Percentiles rank a stretch among this genome's conserved stretches.
These are phyloP conservation scores for Durotheca rogersii DNA, from an alignment of 495 filamentous ascomycete genomes.

Conservation along the genomic window DNA sequence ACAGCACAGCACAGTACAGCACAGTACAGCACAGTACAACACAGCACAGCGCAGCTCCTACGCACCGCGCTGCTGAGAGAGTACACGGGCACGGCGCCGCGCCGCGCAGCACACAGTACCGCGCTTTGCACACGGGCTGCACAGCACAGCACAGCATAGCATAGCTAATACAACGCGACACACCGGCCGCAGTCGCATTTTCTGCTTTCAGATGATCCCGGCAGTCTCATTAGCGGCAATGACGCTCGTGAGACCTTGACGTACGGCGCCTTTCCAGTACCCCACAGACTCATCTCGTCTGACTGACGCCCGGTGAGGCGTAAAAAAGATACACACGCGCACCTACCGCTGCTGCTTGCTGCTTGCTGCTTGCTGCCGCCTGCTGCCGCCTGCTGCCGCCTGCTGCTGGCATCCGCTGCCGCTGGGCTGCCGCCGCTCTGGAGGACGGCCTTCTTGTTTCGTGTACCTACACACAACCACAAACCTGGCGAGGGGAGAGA, in stretches of 20 bases:
- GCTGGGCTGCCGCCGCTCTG: no score
- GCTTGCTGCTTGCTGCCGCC: no score
- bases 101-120: conserved; percentile 8
- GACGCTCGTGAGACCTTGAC: conserved; percentile 38
- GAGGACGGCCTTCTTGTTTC: no score
- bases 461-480: no score
- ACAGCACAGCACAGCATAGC: conserved; percentile 20
- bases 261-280: conserved; percentile 36
- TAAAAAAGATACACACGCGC: conserved; percentile 28
- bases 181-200: conserved; percentile 30
- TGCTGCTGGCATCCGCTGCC: no score
- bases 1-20: conserved; percentile 9
- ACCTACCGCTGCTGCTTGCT: conserved; percentile 16
- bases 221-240: conserved; percentile 34
- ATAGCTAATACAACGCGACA: conserved; percentile 32
- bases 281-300: conserved; percentile 37
- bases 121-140: no score
- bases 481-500: no score
- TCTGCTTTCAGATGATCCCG: conserved; percentile 29
- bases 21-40: conserved; percentile 13
- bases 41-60: conserved; percentile 11
- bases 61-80: conserved; percentile 2
- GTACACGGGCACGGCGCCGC: conserved; percentile 9
- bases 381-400: no score
- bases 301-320: conserved; percentile 35